phyloP scores from a whole-genome alignment of 768 basidiomycete species.

The Crassisporium funariophilum region DNA sequence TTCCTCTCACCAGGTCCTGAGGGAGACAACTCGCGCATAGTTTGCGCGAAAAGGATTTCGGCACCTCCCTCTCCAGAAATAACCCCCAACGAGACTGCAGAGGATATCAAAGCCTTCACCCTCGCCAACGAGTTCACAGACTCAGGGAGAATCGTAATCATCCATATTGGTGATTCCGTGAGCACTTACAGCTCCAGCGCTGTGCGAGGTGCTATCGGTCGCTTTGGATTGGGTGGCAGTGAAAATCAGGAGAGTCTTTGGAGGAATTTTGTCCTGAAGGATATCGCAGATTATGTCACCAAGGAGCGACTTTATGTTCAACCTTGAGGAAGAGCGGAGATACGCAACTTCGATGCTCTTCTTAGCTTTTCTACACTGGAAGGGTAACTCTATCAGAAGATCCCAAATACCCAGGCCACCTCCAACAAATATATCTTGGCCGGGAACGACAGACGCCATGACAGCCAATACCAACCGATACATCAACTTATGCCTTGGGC shows the following conservation, averaged over 20 bases:
- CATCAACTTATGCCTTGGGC: too few species aligned
- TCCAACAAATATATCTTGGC: too few species aligned
- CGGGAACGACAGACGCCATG: too few species aligned
- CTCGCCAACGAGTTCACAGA: slow-evolving; percentile 53
- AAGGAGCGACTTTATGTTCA: slow-evolving; percentile 47
- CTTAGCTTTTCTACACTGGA: not conserved
- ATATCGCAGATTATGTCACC: slow-evolving; percentile 54
- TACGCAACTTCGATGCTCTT: not conserved
- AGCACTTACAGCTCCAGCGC: slow-evolving; percentile 69
- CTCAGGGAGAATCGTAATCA: slow-evolving; percentile 53
- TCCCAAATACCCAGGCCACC: too few species aligned
- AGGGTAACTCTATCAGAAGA: too few species aligned
- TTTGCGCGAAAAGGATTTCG: slow-evolving; percentile 61
- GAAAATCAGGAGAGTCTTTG: slow-evolving; percentile 35
- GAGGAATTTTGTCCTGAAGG: slow-evolving; percentile 46
- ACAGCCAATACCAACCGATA: too few species aligned
- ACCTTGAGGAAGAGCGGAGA: slow-evolving; percentile 14
- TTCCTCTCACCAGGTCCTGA: slow-evolving; percentile 55
- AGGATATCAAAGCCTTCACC: slow-evolving; percentile 20
- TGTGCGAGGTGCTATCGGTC: slow-evolving; percentile 51
- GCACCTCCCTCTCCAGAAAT: slow-evolving; percentile 11
- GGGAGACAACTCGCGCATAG: slow-evolving; percentile 60
- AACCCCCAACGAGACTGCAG: slow-evolving; percentile 3
- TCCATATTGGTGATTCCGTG: slow-evolving; percentile 61
- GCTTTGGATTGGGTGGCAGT: slow-evolving; percentile 20